phyloP scores from a whole-genome alignment of 2,329 filamentous ascomycete species.

The Cladosporium sp. region DNA sequence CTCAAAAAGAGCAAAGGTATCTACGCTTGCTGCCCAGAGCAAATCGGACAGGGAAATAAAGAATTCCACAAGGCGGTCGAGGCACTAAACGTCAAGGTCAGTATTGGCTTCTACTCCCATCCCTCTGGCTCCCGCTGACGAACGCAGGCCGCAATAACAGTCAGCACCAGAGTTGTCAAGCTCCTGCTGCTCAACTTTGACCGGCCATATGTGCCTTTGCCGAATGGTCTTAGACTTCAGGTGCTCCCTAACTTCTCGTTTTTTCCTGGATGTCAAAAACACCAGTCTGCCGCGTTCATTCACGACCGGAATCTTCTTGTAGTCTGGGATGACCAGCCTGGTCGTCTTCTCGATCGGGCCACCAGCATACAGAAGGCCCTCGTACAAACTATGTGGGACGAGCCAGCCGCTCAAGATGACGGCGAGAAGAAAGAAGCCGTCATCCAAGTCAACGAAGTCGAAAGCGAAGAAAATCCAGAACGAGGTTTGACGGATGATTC shows the following conservation, averaged over 20 bases:
- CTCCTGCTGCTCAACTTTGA: slow-evolving; percentile 52
- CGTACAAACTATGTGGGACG: slow-evolving; percentile 57
- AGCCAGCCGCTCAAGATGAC: slow-evolving; percentile 36
- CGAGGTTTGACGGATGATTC: slow-evolving; percentile 27
- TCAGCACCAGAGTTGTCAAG: slow-evolving; percentile 62
- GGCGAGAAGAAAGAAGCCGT: slow-evolving; percentile 41
- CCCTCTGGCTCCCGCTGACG: not conserved
- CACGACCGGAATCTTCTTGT: slow-evolving; percentile 55
- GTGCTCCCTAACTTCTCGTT: slow-evolving; percentile 56
- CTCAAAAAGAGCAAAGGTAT: slow-evolving; percentile 50
- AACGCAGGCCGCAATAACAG: slow-evolving; percentile 60
- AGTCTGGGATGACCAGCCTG: slow-evolving; percentile 61
- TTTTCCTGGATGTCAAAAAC: slow-evolving; percentile 57
- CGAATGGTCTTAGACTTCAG: slow-evolving; percentile 57
- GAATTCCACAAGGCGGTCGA: slow-evolving; percentile 49
- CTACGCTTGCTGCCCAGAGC: slow-evolving; percentile 50
- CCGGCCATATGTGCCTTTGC: slow-evolving; percentile 54
- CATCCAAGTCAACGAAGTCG: slow-evolving; percentile 32
- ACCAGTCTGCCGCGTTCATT: slow-evolving; percentile 64
- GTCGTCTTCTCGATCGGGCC: slow-evolving; percentile 51
- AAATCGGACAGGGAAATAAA: slow-evolving; percentile 41
- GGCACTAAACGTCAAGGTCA: slow-evolving; percentile 52
- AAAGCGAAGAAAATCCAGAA: slow-evolving; percentile 36
- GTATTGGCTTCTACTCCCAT: slow-evolving; percentile 18
- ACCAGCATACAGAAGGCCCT: slow-evolving; percentile 50